Conservation (phyloP, 1,139 yeast genomes). For the Tardiomyces digboiensis region DNA sequence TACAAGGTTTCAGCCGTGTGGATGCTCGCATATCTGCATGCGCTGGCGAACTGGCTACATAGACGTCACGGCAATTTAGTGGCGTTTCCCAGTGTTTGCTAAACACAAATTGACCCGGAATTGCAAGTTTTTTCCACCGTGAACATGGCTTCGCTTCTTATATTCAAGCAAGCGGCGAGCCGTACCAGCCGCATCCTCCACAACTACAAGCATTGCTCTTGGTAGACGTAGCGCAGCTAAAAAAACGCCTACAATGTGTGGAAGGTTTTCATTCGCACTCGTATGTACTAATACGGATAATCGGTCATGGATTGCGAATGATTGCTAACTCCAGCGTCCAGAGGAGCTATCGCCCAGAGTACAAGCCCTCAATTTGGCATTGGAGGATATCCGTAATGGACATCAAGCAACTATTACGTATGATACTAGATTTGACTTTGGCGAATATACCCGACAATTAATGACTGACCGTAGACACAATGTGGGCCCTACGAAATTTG, state of each 20-base stretch:
- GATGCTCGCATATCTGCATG: no score
- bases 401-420: constrained; percentile 14
- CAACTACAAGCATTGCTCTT: no score
- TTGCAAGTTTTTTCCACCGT: no score
- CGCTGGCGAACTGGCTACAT: no score
- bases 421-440: not conserved
- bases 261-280: constrained; percentile 13
- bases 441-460: not conserved
- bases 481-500: constrained; percentile 41
- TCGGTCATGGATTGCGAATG: not conserved
- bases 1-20: no score
- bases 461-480: constrained; percentile 25
- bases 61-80: no score
- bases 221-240: no score
- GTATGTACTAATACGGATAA: constrained; percentile 6
- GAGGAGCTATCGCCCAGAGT: constrained; percentile 9
- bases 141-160: no score
- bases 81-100: no score
- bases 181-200: no score
- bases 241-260: constrained; percentile 12
- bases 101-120: no score
- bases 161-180: no score
- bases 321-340: constrained; percentile 8
- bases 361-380: constrained; percentile 11
- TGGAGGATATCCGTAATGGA: constrained; percentile 17